Percentiles rank a stretch among this genome's conserved stretches.
Evolutionary conservation across 2,329 filamentous ascomycete genomes (phyloP).

Genomic region (Canariomyces notabilis): DNA sequence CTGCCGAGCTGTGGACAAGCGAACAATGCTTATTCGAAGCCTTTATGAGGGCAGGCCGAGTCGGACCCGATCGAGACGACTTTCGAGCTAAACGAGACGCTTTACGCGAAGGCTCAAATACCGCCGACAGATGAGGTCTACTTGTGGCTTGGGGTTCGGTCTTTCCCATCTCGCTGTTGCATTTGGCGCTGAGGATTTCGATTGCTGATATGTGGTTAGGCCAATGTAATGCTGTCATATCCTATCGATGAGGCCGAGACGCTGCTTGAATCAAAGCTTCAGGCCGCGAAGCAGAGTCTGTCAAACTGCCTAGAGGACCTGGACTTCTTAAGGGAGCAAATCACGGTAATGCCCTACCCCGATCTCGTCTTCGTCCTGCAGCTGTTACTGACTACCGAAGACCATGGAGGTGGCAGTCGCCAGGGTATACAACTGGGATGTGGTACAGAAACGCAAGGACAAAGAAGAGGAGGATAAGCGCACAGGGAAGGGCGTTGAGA

Average conservation of each 20-base stretch:
- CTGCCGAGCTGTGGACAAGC: too few relatives aligned
- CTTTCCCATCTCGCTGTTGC: not conserved
- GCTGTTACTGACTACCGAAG: conserved; percentile 40
- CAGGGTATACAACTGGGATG: conserved; percentile 99
- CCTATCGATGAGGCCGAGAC: conserved; percentile 80
- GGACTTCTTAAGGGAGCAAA: conserved; percentile 92
- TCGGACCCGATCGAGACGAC: conserved; percentile 78
- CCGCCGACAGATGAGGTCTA: conserved; percentile 86
- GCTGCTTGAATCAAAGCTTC: conserved; percentile 71
- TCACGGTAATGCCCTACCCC: conserved; percentile 57
- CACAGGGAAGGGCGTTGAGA: conserved; percentile 33
- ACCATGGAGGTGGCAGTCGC: conserved; percentile 96
- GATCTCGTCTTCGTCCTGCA: not conserved
- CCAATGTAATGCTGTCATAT: conserved; percentile 97
- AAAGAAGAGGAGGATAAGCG: conserved; percentile 58
- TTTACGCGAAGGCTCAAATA: conserved; percentile 83
- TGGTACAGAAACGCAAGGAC: conserved; percentile 90
- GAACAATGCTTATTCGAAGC: conserved; percentile 4
- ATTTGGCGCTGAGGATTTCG: not conserved
- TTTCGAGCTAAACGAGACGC: conserved; percentile 93
- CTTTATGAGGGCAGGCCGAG: conserved; percentile 34
- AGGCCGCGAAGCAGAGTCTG: conserved; percentile 72
- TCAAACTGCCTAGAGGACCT: conserved; percentile 92
- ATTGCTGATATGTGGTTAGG: conserved; percentile 44
- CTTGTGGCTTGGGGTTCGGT: conserved; percentile 82